Percentiles rank a stretch among this genome's conserved stretches.
Conservation (phyloP, 108 stramenopile species). For the Stephanodiscus minutulus region DNA sequence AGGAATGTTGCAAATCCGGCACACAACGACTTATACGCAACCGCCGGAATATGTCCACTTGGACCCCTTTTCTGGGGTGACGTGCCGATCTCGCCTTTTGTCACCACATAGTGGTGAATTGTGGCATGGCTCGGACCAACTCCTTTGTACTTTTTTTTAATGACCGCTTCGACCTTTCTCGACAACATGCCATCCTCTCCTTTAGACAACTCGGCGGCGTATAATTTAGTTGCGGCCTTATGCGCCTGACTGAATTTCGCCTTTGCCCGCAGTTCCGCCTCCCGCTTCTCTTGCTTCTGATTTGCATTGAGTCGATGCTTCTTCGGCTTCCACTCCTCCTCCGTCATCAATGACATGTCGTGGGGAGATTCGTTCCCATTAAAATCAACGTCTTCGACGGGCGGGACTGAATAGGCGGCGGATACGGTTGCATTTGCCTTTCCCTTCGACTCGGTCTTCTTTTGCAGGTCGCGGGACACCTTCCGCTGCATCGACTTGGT, state of each 20-base stretch:
- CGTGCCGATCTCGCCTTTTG: not conserved
- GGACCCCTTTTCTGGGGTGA: not conserved
- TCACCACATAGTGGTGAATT: conserved; percentile 10
- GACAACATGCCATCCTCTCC: not conserved
- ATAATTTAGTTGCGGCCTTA: conserved; percentile 3
- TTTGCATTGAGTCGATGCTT: conserved; percentile 1
- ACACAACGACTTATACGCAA: not conserved
- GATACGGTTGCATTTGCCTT: not conserved
- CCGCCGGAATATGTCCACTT: not conserved
- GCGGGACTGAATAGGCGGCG: not conserved
- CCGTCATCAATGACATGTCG: too few species aligned
- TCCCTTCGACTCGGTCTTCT: not conserved
- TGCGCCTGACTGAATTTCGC: not conserved
- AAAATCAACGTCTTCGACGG: not conserved
- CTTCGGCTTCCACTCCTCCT: not conserved
- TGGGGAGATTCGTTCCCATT: not conserved
- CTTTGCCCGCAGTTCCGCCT: not conserved
- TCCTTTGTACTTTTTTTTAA: conserved; percentile 2
- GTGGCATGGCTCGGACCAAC: not conserved
- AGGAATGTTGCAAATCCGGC: not conserved
- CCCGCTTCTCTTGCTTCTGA: not conserved
- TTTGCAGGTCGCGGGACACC: not conserved
- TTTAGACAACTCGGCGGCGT: not conserved
- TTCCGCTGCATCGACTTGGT: not conserved
- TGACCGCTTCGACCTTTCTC: not conserved